Conservation (phyloP, 1,139 yeast species). For the Suhomyces chickasaworum region DNA sequence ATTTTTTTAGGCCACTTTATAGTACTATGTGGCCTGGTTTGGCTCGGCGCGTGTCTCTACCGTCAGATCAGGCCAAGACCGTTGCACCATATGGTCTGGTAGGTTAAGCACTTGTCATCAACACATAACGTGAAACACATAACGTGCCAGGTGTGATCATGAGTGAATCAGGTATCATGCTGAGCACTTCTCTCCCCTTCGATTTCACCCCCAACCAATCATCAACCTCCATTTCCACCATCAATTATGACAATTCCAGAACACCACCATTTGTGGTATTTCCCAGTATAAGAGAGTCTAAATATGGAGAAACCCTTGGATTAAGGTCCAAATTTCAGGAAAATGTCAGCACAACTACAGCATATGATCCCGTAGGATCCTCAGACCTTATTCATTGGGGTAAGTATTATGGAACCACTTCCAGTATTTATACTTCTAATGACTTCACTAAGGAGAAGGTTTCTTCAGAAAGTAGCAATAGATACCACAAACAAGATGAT, state of each 20-base stretch:
- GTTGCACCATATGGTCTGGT: neutral
- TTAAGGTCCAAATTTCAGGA: constrained; percentile 26
- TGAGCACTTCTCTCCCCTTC: constrained; percentile 10
- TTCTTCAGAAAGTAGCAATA: constrained; percentile 9
- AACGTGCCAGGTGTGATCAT: neutral
- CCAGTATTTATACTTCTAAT: constrained; percentile 31
- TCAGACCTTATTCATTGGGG: constrained; percentile 47
- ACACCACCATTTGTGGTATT: constrained; percentile 9
- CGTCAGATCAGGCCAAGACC: constrained; percentile 6
- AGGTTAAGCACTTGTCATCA: neutral
- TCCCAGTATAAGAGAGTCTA: constrained; percentile 27
- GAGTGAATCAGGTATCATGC: constrained; percentile 6
- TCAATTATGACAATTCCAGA: constrained; percentile 10
- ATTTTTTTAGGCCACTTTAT: no score
- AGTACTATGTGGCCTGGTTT: no score
- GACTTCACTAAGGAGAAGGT: constrained; percentile 26
- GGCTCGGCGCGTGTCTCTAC: constrained; percentile 5
- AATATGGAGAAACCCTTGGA: constrained; percentile 34
- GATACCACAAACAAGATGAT: constrained; percentile 31
- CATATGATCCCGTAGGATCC: constrained; percentile 29
- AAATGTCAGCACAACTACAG: constrained; percentile 15
- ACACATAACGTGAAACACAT: neutral
- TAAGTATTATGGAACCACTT: constrained; percentile 36
- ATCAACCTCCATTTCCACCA: constrained; percentile 10
- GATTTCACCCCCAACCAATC: constrained; percentile 8